These are phyloP conservation scores for Zasmidium cellare DNA, from an alignment of 2,329 filamentous ascomycete species.

Conservation along the genomic window DNA sequence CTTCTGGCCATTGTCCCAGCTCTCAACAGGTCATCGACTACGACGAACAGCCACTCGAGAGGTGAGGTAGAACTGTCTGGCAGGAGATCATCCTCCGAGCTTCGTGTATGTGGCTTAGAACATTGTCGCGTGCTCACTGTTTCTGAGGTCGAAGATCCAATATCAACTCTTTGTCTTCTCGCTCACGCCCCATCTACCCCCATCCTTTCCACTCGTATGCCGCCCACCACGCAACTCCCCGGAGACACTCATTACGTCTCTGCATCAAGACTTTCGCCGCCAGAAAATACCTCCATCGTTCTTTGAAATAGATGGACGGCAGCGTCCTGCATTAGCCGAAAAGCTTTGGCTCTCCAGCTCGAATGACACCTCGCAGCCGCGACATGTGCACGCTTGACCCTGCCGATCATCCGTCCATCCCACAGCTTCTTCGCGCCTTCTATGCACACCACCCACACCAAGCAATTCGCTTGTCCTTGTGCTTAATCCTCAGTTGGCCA, in stretches of 20 bases:
- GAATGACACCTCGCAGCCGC: constrained; percentile 1
- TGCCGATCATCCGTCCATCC: neutral
- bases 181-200: no score
- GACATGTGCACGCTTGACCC: neutral
- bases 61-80: no score
- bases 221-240: no score
- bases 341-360: neutral
- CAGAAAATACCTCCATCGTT: neutral
- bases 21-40: no score
- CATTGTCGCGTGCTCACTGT: no score
- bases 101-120: no score
- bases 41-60: no score
- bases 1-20: no score
- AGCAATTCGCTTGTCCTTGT: constrained; percentile 3
- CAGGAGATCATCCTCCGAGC: no score
- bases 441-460: constrained; percentile 1
- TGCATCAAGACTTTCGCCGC: neutral
- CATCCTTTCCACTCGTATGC: no score
- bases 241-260: neutral
- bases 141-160: no score
- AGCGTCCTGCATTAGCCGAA: neutral
- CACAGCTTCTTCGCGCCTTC: constrained; percentile 9
- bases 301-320: neutral
- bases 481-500: neutral
- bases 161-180: no score